Base-by-base conservation (phyloP, 371 early-diverging fungal genomes). In the Mortierella sp. region DNA sequence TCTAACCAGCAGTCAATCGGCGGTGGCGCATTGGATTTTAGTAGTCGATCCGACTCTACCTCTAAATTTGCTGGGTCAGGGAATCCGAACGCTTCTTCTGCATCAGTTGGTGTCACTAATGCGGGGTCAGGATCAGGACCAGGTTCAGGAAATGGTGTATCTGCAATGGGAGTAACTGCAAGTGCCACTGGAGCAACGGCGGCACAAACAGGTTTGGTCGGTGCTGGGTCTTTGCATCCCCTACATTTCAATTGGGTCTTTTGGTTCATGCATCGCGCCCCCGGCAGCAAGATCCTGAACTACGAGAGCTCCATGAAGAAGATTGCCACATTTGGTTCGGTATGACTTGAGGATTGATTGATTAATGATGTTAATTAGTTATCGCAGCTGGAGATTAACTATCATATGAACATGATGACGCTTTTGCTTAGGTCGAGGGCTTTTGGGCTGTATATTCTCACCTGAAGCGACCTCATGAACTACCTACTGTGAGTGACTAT, bases 361-460 rank as follows among this genome's bases (percentile, higher is more conserved):
- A 43, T 42, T 49, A 34, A 32, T 63, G n/a, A 3, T n/a, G n/a
- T n/a, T n/a, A n/a, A 17, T 15, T 8, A 37, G 8, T 13, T 61
- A 17, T 4, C 19, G 29, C 8, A 26, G 12, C 35, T 6, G 7
- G 34, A 22, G 93, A 7, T 10, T n/a, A 49, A 17, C 29, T 35
- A 32, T 22, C 26, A 96, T 64, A 83, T 87, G 77, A 90, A 96
- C 86, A 97, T n/a, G n/a, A 98, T 83, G 95, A 93, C 83, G 89
- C 3, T 3, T 62, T 15, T 61, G 31, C 23, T 29, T 80, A 94
- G 93, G 86, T 95, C 26, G 96, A 98, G 75, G 92, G 94, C 71
- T 98, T 96, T 84, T 98, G 98, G 98, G 92, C 92, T 22, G 95
- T 93, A 6, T 97, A 96, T 79, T 90, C 89, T 61, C 93, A 94